Conservation (phyloP, 805 yeast species). For the Teunomyces lycoperdinae region DNA sequence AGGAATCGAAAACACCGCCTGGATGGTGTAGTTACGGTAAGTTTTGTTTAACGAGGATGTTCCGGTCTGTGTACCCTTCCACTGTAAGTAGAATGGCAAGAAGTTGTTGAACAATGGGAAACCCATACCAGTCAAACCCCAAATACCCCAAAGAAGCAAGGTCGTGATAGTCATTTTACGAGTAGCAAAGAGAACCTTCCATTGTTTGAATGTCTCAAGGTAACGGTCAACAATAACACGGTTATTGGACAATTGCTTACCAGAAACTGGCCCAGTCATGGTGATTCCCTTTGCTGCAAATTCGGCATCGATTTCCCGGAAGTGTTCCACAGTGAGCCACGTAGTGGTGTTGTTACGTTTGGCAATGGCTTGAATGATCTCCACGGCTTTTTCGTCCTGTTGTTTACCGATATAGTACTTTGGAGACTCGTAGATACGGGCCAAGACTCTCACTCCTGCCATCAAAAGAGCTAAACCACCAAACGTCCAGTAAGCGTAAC, state of each 20-base stretch:
- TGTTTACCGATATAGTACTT: conserved; percentile 2
- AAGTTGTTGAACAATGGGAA: conserved; percentile 5
- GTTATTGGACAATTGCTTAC: not conserved
- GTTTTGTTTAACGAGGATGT: not conserved
- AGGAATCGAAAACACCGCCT: conserved; percentile 4
- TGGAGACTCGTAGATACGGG: conserved; percentile 3
- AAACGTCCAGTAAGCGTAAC: conserved; percentile 3
- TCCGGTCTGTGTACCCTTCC: conserved; percentile 5
- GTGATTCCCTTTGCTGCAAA: conserved; percentile 2
- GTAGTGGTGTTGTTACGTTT: not conserved
- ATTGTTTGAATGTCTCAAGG: conserved; percentile 1
- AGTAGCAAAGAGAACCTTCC: conserved; percentile 1
- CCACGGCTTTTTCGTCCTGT: not conserved
- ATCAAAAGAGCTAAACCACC: not conserved
- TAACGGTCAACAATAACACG: not conserved
- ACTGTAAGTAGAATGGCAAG: conserved; percentile 4
- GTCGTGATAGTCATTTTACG: conserved; percentile 3
- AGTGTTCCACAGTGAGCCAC: conserved; percentile 1
- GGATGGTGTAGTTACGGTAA: conserved; percentile 4
- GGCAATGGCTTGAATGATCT: conserved; percentile 2
- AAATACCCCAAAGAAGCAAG: conserved; percentile 1
- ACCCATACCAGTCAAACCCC: conserved; percentile 3
- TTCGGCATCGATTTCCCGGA: not conserved
- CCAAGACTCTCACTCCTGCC: conserved; percentile 1
- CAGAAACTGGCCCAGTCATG: not conserved